Evolutionary conservation across 371 early-diverging fungal species (phyloP).

Genomic region (Zancudomyces culisetae): DNA sequence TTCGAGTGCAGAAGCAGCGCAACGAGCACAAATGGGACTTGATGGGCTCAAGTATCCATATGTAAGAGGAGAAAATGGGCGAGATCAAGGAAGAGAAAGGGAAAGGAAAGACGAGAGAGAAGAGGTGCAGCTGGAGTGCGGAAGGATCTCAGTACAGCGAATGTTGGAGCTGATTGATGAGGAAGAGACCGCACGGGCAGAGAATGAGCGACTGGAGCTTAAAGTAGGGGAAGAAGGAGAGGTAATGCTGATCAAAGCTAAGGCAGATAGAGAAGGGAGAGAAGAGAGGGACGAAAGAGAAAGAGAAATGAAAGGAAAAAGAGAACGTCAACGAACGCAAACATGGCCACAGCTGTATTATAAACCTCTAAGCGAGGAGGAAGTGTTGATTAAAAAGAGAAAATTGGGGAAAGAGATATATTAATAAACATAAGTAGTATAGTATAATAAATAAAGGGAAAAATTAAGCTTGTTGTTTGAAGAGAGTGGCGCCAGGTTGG

Average conservation of each 20-base stretch:
- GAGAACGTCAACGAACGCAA: slow-evolving; percentile 9
- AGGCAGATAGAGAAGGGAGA: background rate
- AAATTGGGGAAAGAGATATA: background rate
- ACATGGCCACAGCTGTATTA: slow-evolving; percentile 19
- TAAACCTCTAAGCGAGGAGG: slow-evolving; percentile 22
- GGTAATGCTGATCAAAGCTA: background rate
- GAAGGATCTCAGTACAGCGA: slow-evolving; percentile 29
- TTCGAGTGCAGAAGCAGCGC: too few relatives aligned
- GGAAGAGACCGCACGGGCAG: slow-evolving; percentile 35
- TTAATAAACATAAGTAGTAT: background rate
- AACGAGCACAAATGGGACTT: too few relatives aligned
- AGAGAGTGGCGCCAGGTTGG: slow-evolving; percentile 8
- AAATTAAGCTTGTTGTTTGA: slow-evolving; percentile 13
- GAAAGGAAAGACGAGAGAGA: too few relatives aligned
- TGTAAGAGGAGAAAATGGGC: too few relatives aligned
- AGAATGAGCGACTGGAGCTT: slow-evolving; percentile 9
- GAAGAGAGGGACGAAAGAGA: background rate
- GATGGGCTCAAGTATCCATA: too few relatives aligned
- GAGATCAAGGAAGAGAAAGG: too few relatives aligned
- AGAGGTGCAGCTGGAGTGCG: slow-evolving; percentile 26
- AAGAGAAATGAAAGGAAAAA: background rate
- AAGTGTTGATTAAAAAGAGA: slow-evolving; percentile 16
- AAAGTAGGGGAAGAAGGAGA: background rate
- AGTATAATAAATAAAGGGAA: background rate
- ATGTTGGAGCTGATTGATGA: slow-evolving; percentile 33